Conservation (phyloP, 371 early-diverging fungal species). For the Mortierella sp. region DNA sequence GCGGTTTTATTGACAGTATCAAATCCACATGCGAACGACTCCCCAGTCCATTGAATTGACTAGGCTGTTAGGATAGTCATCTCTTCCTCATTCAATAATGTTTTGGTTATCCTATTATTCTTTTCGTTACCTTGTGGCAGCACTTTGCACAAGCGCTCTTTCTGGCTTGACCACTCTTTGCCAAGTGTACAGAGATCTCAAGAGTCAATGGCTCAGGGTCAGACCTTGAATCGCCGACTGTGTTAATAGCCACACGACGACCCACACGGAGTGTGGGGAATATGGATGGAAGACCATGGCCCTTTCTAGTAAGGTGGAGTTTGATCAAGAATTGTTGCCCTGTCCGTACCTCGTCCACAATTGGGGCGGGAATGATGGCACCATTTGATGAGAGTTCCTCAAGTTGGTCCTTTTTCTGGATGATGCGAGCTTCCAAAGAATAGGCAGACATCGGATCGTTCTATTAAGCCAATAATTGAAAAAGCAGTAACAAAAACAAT, state of each 20-base stretch:
- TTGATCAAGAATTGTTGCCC: slow-evolving; percentile 56
- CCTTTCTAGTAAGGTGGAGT: slow-evolving; percentile 24
- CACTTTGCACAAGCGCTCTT: slow-evolving; percentile 55
- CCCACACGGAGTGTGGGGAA: slow-evolving; percentile 40
- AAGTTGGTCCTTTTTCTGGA: slow-evolving; percentile 53
- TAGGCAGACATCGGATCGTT: slow-evolving; percentile 24
- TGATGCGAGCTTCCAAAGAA: slow-evolving; percentile 38
- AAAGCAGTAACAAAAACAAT: neutral
- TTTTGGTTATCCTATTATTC: neutral
- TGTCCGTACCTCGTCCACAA: slow-evolving; percentile 49
- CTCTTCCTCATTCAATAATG: too few species aligned
- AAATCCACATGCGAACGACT: too few species aligned
- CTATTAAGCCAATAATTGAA: slow-evolving; percentile 11
- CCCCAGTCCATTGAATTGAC: too few species aligned
- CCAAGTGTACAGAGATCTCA: slow-evolving; percentile 45
- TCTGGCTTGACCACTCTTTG: slow-evolving; percentile 42
- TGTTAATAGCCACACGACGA: slow-evolving; percentile 50
- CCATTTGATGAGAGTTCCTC: slow-evolving; percentile 44
- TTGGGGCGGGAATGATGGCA: slow-evolving; percentile 10
- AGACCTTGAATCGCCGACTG: slow-evolving; percentile 39
- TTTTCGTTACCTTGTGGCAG: slow-evolving; percentile 44
- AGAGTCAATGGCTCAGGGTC: slow-evolving; percentile 39
- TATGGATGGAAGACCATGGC: neutral
- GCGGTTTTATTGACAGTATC: too few species aligned
- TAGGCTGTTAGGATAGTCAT: too few species aligned